These are phyloP conservation scores for Didymella arachidicola DNA, from an alignment of 2,329 filamentous ascomycete species.

Conservation along the genomic window DNA sequence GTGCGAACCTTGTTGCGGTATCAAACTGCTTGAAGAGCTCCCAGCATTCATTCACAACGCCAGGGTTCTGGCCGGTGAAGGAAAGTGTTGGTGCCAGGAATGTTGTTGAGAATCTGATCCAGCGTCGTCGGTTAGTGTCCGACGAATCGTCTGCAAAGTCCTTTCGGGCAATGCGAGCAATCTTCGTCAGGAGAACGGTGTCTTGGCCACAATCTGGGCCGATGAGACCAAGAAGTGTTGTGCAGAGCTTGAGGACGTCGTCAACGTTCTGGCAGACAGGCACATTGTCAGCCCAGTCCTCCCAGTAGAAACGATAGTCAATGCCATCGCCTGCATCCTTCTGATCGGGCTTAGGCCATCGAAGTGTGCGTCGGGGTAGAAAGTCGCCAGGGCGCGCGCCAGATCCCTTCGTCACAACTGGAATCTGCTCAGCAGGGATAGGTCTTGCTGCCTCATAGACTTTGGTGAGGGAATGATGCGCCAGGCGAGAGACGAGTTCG, in stretches of 20 bases:
- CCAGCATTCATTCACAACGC: conserved; percentile 85
- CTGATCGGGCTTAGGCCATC: conserved; percentile 86
- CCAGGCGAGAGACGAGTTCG: conserved; percentile 81
- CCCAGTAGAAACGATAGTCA: conserved; percentile 93
- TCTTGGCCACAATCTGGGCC: conserved; percentile 92
- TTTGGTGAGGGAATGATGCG: conserved; percentile 81
- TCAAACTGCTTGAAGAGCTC: conserved; percentile 81
- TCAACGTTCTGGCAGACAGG: conserved; percentile 90
- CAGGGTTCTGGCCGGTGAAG: conserved; percentile 82
- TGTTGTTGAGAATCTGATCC: conserved; percentile 84
- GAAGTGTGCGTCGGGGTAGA: conserved; percentile 70
- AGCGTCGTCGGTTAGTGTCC: conserved; percentile 73
- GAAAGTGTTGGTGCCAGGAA: conserved; percentile 89
- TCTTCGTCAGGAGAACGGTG: conserved; percentile 75
- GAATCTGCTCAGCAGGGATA: conserved; percentile 53
- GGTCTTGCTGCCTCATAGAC: conserved; percentile 67
- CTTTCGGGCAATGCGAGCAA: conserved; percentile 83
- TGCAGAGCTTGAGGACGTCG: conserved; percentile 87
- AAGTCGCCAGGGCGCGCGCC: conserved; percentile 65
- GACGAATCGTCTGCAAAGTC: conserved; percentile 76
- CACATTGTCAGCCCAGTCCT: conserved; percentile 94
- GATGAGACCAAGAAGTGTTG: conserved; percentile 82
- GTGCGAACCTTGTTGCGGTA: conserved; percentile 77
- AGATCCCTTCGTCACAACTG: conserved; percentile 50
- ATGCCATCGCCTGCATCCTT: conserved; percentile 76